Evolutionary conservation across 2,329 filamentous ascomycete genomes (phyloP), one percentile per base, ranked within the genome.

Genomic region (Colletotrichum sp.): DNA sequence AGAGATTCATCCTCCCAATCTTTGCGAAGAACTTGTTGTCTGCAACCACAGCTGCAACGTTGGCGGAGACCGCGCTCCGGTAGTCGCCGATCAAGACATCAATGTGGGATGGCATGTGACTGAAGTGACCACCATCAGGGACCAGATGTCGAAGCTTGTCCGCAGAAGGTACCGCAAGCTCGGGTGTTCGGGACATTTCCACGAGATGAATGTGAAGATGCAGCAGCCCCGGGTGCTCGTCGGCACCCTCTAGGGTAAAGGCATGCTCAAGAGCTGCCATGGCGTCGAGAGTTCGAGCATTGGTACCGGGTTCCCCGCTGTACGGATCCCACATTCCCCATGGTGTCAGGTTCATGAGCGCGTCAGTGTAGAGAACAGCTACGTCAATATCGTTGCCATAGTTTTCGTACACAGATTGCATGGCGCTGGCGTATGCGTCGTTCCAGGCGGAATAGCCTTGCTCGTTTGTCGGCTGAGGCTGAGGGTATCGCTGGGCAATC

Each of bases 1-100:
- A 96, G 81, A 96, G 96, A 77, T 90, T 90, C 69, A 85, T 74
- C 1, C 86, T 82, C 0, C 89, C 89, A 81, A 94, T 94, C 76
- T 90, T 82, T 0, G 91, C 86, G 0, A 93, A 86, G 80, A 90
- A 95, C 78, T 90, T 91, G 67, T 94, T 90, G 80, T 96, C 94
- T 3, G 93, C 93, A 0, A 84, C 79, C 57, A 94, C 92, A 12
- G 94, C 94, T 21, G 89, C 88, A 3, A 89, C 85, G 82, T 96
- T 96, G 6, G 92, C 92, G 2, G 86, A 85, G 67, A 95, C 92
- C 5, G 93, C 93, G 13, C 87, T 86, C 32, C 89, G 86, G 80
- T 95, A 96, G 79, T 95, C 91, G 28, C 79, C 79, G 12, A 80
- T 63, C 16, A 80, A 75, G 12, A 79, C 76, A 65, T 80, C 79